phyloP scores from a whole-genome alignment of 768 basidiomycete species.

The Kondoa subrosea region DNA sequence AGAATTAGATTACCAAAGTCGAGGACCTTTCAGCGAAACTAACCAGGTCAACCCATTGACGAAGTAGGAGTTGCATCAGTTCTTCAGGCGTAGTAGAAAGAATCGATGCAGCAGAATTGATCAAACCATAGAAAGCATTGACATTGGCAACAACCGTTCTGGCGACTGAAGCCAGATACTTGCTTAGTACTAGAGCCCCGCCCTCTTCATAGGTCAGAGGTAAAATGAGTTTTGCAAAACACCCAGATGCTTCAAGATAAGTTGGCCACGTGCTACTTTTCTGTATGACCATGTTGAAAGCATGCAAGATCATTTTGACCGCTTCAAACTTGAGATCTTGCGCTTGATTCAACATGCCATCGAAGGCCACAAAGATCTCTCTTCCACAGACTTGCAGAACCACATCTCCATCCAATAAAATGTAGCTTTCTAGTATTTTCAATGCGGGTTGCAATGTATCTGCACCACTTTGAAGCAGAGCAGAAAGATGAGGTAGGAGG shows the following conservation, averaged over 20 bases:
- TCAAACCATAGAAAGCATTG: conserved; percentile 52
- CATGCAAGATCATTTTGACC: conserved; percentile 37
- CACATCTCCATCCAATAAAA: conserved; percentile 48
- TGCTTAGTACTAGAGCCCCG: conserved; percentile 38
- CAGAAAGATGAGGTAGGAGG: conserved; percentile 45
- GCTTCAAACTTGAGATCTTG: conserved; percentile 44
- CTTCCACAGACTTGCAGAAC: conserved; percentile 46
- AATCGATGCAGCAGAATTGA: conserved; percentile 45
- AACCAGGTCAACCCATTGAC: conserved; percentile 60
- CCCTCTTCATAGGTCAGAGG: conserved; percentile 25
- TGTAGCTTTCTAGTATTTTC: conserved; percentile 56
- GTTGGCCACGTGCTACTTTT: conserved; percentile 54
- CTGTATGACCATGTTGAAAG: conserved; percentile 47
- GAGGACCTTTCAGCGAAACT: not conserved
- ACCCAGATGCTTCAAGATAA: conserved; percentile 53
- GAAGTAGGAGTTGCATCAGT: conserved; percentile 50
- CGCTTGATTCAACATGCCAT: conserved; percentile 37
- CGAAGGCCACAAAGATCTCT: conserved; percentile 37
- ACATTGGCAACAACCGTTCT: conserved; percentile 53
- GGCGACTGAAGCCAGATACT: conserved; percentile 56
- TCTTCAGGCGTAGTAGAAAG: conserved; percentile 39
- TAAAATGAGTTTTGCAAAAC: conserved; percentile 49
- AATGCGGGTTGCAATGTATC: conserved; percentile 56
- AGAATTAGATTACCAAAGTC: conserved; percentile 6
- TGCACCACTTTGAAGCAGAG: conserved; percentile 49